Evolutionary conservation across 495 filamentous ascomycete genomes (phyloP).

Genomic region (Aspergillus haitiensis): DNA sequence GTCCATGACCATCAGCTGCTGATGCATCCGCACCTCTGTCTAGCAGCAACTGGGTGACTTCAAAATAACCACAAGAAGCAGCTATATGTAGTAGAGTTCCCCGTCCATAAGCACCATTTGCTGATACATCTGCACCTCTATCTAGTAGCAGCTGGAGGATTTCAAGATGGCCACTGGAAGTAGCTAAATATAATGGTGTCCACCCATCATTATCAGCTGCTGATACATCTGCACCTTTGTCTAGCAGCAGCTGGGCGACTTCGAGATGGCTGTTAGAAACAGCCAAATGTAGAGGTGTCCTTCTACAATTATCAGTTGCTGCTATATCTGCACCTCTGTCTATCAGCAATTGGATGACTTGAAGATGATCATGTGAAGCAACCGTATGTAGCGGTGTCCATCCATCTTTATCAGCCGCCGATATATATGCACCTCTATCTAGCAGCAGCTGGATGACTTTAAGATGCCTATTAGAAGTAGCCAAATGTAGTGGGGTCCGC

Average conservation of each 20-base stretch:
- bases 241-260: neutral
- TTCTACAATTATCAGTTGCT: neutral
- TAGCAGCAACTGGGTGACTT: neutral
- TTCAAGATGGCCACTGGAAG: neutral
- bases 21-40: neutral
- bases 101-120: neutral
- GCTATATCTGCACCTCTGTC: slow-evolving; percentile 1
- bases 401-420: neutral
- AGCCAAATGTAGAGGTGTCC: neutral
- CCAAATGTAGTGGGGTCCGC: neutral
- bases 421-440: neutral
- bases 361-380: neutral
- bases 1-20: neutral
- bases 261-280: neutral
- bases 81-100: slow-evolving; percentile 3
- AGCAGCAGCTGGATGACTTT: neutral
- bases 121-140: neutral
- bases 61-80: neutral
- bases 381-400: neutral
- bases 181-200: neutral
- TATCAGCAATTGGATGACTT: neutral
- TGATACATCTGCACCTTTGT: slow-evolving; percentile 3
- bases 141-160: neutral
- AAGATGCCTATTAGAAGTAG: neutral
- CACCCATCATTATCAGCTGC: neutral